Base-by-base conservation (phyloP, 768 basidiomycete species). In the Termitomyces sp. region DNA sequence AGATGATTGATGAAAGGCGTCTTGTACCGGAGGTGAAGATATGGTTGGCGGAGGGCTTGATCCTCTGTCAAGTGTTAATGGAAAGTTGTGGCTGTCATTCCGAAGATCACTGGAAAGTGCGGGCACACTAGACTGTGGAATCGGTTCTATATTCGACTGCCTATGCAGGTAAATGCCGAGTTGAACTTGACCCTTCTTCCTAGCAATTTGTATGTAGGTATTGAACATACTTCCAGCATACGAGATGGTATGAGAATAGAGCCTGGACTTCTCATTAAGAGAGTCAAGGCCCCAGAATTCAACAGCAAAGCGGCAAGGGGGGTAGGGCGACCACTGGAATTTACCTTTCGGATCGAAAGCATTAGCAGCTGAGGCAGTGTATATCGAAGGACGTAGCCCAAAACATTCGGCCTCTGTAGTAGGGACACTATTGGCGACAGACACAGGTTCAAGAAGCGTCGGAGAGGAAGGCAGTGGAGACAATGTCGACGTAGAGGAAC, bases 131-230 rank as follows among this genome's bases (percentile, higher is more conserved):
- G 84, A 71, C 0, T 79, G 72, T n/a, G 92, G 91, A 34, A 94
- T 79, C 8, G 87, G 81, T 61, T 94, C 92, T 29, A 91, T 80
- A 55, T 77, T 86, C 22, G 87, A 88, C 69, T 95, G 93, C 8
- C 94, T 81, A 67, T 94, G 92, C 2, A 96, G 78, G 65, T 96
- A 96, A 31, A 96, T 84, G 1, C 94, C 94, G 1, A 96, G 76
- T 65, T 97, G 94, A 2, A 75, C 68, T 54, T 78, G 74, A 2
- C 73, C 75, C 69, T 95, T 95, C 81, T 90, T 92, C 62, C 86
- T 82, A 51, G 93, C 86, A 46, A 94, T 80, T 69, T 96, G 93
- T 44, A 94, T 86, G 65, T 95, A 96, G 2, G 93, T 85, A 61
- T 93, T 93, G 77, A 86, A 94, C 65, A 91, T 74, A 64, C 83